These are phyloP conservation scores for Paraphaeosphaeria minitans DNA, from an alignment of 2,329 filamentous ascomycete genomes.

Conservation along the genomic window DNA sequence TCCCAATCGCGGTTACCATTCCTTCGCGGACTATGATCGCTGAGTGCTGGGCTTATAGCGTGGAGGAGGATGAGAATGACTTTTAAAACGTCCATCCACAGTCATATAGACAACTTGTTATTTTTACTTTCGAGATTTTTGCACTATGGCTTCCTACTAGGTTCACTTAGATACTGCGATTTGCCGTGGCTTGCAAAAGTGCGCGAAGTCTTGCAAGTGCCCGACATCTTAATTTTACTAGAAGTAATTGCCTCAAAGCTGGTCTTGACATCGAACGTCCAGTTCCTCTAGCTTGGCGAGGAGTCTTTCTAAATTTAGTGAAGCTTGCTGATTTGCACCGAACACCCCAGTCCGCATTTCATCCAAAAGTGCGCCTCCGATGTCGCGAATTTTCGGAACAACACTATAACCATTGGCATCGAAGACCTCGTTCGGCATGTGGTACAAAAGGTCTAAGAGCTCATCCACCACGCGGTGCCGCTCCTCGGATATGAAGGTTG, in stretches of 20 bases:
- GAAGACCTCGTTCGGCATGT: conserved; percentile 26
- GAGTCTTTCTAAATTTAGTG: conserved; percentile 21
- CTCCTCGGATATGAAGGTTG: conserved; percentile 23
- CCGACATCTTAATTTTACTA: no score
- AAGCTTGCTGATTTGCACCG: conserved; percentile 21
- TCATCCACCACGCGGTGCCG: conserved; percentile 25
- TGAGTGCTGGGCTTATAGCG: conserved; percentile 31
- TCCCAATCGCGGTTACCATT: conserved; percentile 61
- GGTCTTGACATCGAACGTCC: conserved; percentile 16
- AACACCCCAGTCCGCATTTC: conserved; percentile 22
- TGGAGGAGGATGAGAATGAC: conserved; percentile 30
- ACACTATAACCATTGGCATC: conserved; percentile 30
- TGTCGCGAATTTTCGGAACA: conserved; percentile 27
- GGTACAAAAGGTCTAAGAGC: conserved; percentile 22
- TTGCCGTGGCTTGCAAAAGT: no score
- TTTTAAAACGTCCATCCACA: conserved; percentile 10
- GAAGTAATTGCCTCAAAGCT: neutral
- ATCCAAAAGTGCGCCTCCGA: conserved; percentile 24
- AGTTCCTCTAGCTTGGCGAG: conserved; percentile 22
- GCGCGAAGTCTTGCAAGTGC: no score
- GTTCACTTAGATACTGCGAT: no score
- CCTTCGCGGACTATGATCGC: conserved; percentile 53
- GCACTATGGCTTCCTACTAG: no score
- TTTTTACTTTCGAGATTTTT: no score
- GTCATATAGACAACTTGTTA: neutral